These are phyloP conservation scores for Neofusicoccum sp. DNA, from an alignment of 2,329 filamentous ascomycete species.

Conservation along the genomic window DNA sequence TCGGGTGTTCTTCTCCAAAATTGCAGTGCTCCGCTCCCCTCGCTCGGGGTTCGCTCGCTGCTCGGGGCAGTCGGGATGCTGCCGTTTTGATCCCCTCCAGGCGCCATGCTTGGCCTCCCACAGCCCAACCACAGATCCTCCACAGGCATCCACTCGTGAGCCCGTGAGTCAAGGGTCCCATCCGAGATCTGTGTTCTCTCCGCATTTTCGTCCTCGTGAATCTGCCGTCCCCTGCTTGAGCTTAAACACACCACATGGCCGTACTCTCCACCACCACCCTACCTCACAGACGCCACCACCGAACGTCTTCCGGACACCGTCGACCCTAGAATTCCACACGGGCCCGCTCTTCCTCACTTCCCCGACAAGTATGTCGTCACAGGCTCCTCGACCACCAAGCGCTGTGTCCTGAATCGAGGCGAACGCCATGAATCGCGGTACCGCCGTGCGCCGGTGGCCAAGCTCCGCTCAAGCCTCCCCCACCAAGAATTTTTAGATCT, in stretches of 20 bases:
- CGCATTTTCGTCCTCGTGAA: not conserved
- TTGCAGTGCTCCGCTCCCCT: not conserved
- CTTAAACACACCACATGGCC: conserved; percentile 5
- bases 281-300: not conserved
- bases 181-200: conserved; percentile 15
- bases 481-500: not conserved
- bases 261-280: not conserved
- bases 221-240: conserved; percentile 2
- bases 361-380: not conserved
- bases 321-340: not conserved
- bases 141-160: conserved; percentile 6
- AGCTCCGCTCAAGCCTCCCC: conserved; percentile 1
- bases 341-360: not conserved
- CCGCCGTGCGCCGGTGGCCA: not conserved
- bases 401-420: not conserved
- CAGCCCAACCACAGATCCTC: conserved; percentile 14
- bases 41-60: conserved; percentile 5
- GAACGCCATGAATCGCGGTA: not conserved
- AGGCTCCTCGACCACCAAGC: not conserved
- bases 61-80: not conserved
- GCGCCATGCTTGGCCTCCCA: not conserved
- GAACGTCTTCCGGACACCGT: not conserved
- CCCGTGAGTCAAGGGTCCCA: conserved; percentile 8
- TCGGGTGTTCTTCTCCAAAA: not conserved
- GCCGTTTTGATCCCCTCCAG: not conserved